phyloP scores from a whole-genome alignment of 768 basidiomycete species.

The Russula emetica region DNA sequence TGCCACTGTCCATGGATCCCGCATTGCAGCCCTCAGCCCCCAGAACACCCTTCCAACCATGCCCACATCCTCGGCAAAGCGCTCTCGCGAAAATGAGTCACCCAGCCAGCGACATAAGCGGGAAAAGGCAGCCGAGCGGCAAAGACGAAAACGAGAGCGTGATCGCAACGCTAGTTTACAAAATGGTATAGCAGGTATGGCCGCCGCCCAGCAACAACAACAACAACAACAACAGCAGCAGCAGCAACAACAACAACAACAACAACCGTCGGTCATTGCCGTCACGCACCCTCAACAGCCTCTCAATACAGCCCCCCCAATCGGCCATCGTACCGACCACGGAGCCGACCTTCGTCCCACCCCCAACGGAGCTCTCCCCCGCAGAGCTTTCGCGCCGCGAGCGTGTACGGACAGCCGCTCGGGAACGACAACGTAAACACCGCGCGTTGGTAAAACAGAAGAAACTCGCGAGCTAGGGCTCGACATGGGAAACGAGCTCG shows the following conservation, averaged over 20 bases:
- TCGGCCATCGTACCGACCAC: conserved; percentile 11
- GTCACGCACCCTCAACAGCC: conserved; percentile 23
- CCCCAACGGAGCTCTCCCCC: conserved; percentile 43
- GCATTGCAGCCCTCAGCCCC: conserved; percentile 28
- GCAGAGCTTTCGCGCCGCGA: conserved; percentile 69
- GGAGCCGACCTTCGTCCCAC: conserved; percentile 44
- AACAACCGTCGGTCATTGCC: conserved; percentile 15
- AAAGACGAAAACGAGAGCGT: conserved; percentile 78
- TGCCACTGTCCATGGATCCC: conserved; percentile 21
- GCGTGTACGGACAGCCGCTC: conserved; percentile 66
- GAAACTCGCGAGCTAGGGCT: conserved; percentile 78
- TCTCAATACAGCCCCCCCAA: conserved; percentile 17
- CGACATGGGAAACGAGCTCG: conserved; percentile 73
- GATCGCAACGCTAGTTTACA: conserved; percentile 42
- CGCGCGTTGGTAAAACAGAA: conserved; percentile 71
- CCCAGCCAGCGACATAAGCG: conserved; percentile 69
- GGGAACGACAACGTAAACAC: conserved; percentile 81
- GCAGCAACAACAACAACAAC: conserved; percentile 28
- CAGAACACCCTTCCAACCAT: conserved; percentile 23
- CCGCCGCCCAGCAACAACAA: conserved; percentile 31
- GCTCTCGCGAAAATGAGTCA: conserved; percentile 69
- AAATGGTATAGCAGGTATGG: conserved; percentile 30
- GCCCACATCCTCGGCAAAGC: conserved; percentile 43
- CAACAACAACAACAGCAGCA: conserved; percentile 28
- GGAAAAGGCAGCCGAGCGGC: conserved; percentile 83